These are phyloP conservation scores for Barbatosphaeria neglecta DNA, from an alignment of 495 filamentous ascomycete genomes.

Conservation along the genomic window DNA sequence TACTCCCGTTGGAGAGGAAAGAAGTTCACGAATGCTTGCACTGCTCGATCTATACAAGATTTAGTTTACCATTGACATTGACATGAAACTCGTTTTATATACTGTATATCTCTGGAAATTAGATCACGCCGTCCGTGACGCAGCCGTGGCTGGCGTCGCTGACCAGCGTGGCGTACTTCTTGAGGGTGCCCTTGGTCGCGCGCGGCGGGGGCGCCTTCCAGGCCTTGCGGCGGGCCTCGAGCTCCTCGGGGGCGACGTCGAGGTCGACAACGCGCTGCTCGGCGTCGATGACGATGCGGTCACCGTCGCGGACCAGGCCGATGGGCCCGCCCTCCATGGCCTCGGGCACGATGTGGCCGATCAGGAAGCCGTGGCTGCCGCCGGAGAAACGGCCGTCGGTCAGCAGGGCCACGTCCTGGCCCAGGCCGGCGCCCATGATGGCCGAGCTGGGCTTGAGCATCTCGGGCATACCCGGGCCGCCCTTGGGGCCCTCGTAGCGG, in stretches of 20 bases:
- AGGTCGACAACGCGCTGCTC: slow-evolving; percentile 52
- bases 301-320: slow-evolving; percentile 56
- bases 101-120: background rate
- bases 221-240: slow-evolving; percentile 50
- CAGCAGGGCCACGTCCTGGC: slow-evolving; percentile 69
- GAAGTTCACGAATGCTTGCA: no score
- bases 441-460: slow-evolving; percentile 76
- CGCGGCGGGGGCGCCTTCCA: slow-evolving; percentile 56
- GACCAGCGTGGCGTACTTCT: slow-evolving; percentile 62
- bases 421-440: slow-evolving; percentile 79
- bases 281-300: slow-evolving; percentile 60
- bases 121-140: slow-evolving; percentile 49
- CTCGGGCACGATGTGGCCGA: slow-evolving; percentile 65
- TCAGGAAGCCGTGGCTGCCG: slow-evolving; percentile 68
- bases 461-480: slow-evolving; percentile 76
- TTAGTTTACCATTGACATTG: no score
- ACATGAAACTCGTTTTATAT: no score
- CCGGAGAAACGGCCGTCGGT: slow-evolving; percentile 72
- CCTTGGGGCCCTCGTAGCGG: slow-evolving; percentile 83
- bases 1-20: no score
- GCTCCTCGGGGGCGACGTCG: slow-evolving; percentile 47
- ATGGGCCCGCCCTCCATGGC: slow-evolving; percentile 60
- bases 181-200: slow-evolving; percentile 62
- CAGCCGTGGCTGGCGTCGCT: slow-evolving; percentile 70
- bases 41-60: no score